phyloP scores from a whole-genome alignment of 2,329 filamentous ascomycete genomes.

The Huntiella moniliformis region DNA sequence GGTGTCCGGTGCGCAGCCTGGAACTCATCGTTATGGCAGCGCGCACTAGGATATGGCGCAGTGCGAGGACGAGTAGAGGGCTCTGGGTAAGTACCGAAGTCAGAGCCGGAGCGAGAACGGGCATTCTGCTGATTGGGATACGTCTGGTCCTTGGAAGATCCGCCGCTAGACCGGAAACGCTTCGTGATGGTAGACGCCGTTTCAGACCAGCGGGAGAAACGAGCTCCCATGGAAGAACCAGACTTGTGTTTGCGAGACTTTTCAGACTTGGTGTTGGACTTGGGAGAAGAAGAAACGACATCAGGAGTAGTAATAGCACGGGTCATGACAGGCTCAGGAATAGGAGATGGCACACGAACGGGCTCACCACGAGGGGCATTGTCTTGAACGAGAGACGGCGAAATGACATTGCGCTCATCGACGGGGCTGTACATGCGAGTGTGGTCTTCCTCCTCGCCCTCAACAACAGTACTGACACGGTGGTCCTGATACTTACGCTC shows the following conservation, averaged over 20 bases:
- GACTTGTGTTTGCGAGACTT: constrained; percentile 81
- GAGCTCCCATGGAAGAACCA: constrained; percentile 67
- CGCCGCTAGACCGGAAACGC: constrained; percentile 49
- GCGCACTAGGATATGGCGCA: constrained; percentile 40
- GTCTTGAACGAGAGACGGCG: constrained; percentile 1
- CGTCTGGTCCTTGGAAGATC: constrained; percentile 35
- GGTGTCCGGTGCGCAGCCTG: constrained; percentile 23
- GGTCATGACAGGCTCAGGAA: constrained; percentile 6
- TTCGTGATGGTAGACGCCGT: constrained; percentile 74
- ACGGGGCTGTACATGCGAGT: constrained; percentile 18
- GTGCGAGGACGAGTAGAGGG: constrained; percentile 29
- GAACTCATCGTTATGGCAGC: constrained; percentile 36
- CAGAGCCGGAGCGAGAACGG: constrained; percentile 61
- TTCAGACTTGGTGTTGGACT: constrained; percentile 30
- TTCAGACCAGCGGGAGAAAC: constrained; percentile 93
- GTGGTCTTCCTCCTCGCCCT: constrained; percentile 56
- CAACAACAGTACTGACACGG: constrained; percentile 76
- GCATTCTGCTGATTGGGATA: constrained; percentile 14
- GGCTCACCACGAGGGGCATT: constrained; percentile 8
- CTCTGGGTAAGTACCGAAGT: constrained; percentile 49
- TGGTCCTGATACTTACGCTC: constrained; percentile 49
- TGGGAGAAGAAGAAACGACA: constrained; percentile 49
- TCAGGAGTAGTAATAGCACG: constrained; percentile 11
- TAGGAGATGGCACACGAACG: constrained; percentile 5
- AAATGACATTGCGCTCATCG: constrained; percentile 21